These are phyloP conservation scores for Adansonia rubrostipa DNA, from an alignment of 441 rosid species.

Conservation along the genomic window DNA sequence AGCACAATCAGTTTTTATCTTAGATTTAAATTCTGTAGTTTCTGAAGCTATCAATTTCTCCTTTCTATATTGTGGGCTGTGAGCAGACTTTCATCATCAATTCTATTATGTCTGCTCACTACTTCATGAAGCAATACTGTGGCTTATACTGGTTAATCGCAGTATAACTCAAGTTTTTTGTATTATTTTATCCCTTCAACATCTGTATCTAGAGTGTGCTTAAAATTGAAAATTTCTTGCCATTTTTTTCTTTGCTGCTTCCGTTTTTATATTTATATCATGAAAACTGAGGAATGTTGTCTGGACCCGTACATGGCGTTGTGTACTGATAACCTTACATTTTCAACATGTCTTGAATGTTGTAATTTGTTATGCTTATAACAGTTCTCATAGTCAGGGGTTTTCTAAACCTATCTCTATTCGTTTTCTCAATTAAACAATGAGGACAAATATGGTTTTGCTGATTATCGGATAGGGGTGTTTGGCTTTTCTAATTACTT, in stretches of 20 bases:
- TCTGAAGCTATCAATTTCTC: neutral
- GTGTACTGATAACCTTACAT: neutral
- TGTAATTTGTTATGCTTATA: neutral
- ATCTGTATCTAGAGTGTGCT: neutral
- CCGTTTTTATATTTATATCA: neutral
- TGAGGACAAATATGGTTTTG: neutral
- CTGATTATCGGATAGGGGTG: neutral
- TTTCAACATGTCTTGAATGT: conserved; percentile 1
- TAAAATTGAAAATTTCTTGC: neutral
- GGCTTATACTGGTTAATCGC: neutral
- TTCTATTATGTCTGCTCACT: neutral
- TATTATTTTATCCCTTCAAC: neutral
- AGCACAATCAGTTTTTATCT: conserved; percentile 1
- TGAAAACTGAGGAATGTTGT: neutral
- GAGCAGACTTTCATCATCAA: neutral
- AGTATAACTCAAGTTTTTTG: neutral
- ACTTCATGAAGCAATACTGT: neutral
- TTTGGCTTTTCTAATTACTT: conserved; percentile 8
- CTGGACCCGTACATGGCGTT: neutral
- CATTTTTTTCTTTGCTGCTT: neutral
- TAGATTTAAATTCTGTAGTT: conserved; percentile 14
- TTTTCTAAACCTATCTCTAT: neutral
- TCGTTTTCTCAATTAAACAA: neutral
- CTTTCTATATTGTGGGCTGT: conserved; percentile 13
- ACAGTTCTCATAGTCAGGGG: neutral